Base-by-base conservation (phyloP, 768 basidiomycete species). In the Gelatoporia subvermispora region DNA sequence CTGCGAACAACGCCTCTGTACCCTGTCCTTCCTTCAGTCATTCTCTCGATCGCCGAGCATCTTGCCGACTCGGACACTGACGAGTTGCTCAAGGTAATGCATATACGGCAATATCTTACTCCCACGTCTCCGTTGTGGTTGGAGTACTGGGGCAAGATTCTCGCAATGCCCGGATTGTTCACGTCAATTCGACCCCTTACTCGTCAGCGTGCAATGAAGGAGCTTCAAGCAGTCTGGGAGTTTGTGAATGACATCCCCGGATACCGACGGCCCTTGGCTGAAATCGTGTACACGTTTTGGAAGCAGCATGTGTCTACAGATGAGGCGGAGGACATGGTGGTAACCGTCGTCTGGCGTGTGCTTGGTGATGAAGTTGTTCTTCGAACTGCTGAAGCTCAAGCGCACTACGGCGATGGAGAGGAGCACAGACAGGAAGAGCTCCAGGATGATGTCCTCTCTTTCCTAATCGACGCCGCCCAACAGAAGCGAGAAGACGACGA, bases 41-140 rank as follows among this genome's bases (percentile, higher is more conserved):
- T 89, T 18, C 72, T 89, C 41, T 74, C 74, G 35, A 74, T 89
- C 45, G 76, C 84, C 20, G 75, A 79, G n/a, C 79, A 89, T 59
- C 70, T 91, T 21, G 74, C 81, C 2, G 88, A 91, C 53, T 58
- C 62, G 15, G 84, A 88, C 60, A 84, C 85, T 0, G 76, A 80
- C 0, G 74, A 74, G 44, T 71, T 88, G 2, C 78, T 87, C 8
- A 59, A 60, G 10, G 66, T 79, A 45, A 85, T 91, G 82, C 68
- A 73, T 34, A 79, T 81, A 39, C 79, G 85, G 48, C 80, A 85
- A 53, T 77, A 80, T 41, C 72, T 89, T 25, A 82, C 79, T 2
- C 88, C 88, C 1, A 84, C 84, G 10, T 81, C 82, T 1, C 78
- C 82, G 0, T 75, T 80, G 4, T 91, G 88, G 88, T 63, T 89